Base-by-base conservation (phyloP, 208 protist species). In the Vickermania spadyakhi region DNA sequence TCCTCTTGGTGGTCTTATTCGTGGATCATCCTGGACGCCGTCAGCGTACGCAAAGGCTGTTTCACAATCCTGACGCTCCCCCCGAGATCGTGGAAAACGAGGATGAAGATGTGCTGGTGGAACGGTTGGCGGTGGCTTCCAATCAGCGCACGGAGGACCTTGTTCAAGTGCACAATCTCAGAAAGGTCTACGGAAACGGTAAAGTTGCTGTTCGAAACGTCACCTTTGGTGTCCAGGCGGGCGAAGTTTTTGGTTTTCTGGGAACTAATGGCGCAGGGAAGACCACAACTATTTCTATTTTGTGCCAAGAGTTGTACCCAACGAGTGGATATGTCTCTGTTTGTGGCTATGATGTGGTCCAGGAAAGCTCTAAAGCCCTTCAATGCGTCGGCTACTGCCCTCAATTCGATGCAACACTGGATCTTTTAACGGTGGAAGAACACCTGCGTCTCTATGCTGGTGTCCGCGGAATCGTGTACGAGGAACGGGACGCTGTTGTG, bases 331-430 rank as follows among this genome's bases (percentile, higher is more conserved):
- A 27, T 0, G 85, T 73, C 0, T 72, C 67, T 22, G 63, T 91
- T 0, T 72, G 72, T 52, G 80, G 80, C 1, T 72, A 82, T 45
- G 63, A 87, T 64, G 73, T 86, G 50, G 65, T 81, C 22, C 49
- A 66, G 1, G 53, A 88, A 18, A 70, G 72, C 26, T 28, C 36
- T 13, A 71, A 77, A 30, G 80, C 79, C 14, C 63, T 85, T 31
- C 13, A 27, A 77, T 56, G 52, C 51, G 86, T 97, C 41, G 97
- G 97, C 23, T 94, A 98, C 56, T 99, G 96, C 76, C 96, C 96
- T 52, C 96, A 99, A 76, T 97, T 97, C 75, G 95, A 98, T 73
- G 82, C 97, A 4, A 69, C 91, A 1, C 85, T 95, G 54, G 81
- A 91, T 28, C 73, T 97, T 58, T 65, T 98, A 31, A 98, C 94